Percentiles rank a stretch among this genome's conserved stretches.
phyloP scores from a whole-genome alignment of 805 yeast genomes.

The Sugiyamaella mastotermitis region DNA sequence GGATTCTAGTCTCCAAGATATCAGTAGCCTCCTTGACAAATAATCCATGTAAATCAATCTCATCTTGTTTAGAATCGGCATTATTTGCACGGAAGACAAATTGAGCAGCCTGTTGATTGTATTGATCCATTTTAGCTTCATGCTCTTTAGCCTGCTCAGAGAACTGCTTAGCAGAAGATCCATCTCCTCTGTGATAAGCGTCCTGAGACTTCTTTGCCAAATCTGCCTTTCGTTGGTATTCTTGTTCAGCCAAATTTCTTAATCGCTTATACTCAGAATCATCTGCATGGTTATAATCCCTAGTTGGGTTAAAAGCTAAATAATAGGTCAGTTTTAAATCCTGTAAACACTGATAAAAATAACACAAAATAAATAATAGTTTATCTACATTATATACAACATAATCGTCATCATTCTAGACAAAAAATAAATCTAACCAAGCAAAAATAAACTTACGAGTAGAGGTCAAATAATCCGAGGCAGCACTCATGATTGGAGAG shows the following conservation, averaged over 20 bases:
- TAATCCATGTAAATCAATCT: slow-evolving; percentile 89
- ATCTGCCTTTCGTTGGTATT: slow-evolving; percentile 49
- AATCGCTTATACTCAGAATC: slow-evolving; percentile 48
- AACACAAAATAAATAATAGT: no score
- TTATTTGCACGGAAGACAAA: slow-evolving; percentile 85
- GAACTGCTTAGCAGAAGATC: slow-evolving; percentile 61
- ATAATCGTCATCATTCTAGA: no score
- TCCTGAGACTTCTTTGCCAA: slow-evolving; percentile 63
- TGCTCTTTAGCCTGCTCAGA: slow-evolving; percentile 64
- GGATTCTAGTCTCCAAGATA: slow-evolving; percentile 65
- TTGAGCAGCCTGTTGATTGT: slow-evolving; percentile 73
- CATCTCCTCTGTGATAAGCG: slow-evolving; percentile 74
- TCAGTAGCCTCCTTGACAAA: slow-evolving; percentile 83
- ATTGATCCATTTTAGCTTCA: slow-evolving; percentile 54
- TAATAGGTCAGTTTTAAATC: neutral
- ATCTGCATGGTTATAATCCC: slow-evolving; percentile 35
- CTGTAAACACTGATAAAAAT: no score
- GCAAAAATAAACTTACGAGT: slow-evolving; percentile 1
- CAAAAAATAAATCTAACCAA: no score
- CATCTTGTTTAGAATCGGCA: slow-evolving; percentile 76
- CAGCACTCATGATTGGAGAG: slow-evolving; percentile 1
- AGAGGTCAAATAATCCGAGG: neutral
- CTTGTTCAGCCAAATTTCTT: slow-evolving; percentile 62
- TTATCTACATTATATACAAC: no score
- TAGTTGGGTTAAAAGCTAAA: slow-evolving; percentile 2